Evolutionary conservation across 352 stramenopile species (phyloP), one percentile per base, ranked within the genome.

Genomic region (Phytophthora constricta): DNA sequence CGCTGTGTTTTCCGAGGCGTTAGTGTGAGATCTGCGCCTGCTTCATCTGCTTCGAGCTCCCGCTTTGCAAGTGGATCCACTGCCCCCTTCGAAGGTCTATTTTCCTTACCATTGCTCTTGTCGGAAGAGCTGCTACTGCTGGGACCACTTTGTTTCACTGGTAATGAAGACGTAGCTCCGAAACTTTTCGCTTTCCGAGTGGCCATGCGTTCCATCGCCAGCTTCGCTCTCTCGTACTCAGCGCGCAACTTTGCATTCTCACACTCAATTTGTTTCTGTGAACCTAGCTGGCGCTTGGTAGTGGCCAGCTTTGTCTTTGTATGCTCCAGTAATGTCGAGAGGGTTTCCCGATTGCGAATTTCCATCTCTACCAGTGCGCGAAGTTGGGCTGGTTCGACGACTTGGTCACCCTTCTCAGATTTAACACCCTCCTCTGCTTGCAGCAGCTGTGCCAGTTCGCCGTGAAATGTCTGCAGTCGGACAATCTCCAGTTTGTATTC

Each of bases 171-270:
- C 22, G 53, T 22, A 33, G 56, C 61, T 37, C 26, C 14, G 17
- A 72, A 39, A 60, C 37, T 79, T 31, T 76, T 76, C 5, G 37
- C 54, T 31, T 68, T 76, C 17, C 71, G 62, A 45, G 50, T 70
- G 34, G 71, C 62, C 67, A 90, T 89, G 0, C 82, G 82, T 48
- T 91, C 83, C 84, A 92, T 91, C 1, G 80, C 71, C 58, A 82
- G 61, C 54, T 86, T 86, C 7, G 80, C 76, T 54, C 81, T 84
- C 43, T 89, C 80, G 56, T 86, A 84, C 46, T 93, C 75, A n/a
- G 67, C 64, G 23, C 78, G 80, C n/a, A 93, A 65, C 47, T 60
- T 74, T 1, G 62, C 65, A 47, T 90, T 89, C 37, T 91, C 82
- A 2, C 67, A 47, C 34, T 74, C 70, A 0, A 89, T 61, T 28